phyloP scores from a whole-genome alignment of 805 yeast species.

The Phaffomyces antillensis region DNA sequence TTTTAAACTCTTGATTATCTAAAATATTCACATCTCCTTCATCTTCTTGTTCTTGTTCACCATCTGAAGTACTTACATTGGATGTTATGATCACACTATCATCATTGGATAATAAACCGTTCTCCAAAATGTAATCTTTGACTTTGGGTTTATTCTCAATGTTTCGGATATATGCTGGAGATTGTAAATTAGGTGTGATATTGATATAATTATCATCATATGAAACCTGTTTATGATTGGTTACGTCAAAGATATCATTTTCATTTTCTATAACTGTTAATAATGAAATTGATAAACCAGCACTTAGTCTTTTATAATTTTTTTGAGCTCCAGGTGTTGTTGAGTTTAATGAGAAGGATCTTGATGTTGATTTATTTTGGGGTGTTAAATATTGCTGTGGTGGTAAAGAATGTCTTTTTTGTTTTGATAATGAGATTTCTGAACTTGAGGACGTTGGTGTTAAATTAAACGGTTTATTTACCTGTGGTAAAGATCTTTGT shows the following conservation, averaged over 20 bases:
- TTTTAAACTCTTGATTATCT: constrained; percentile 14
- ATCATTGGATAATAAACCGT: constrained; percentile 18
- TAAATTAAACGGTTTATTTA: constrained; percentile 10
- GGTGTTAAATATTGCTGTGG: constrained; percentile 7
- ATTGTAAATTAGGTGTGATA: constrained; percentile 4
- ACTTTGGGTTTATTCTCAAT: neutral
- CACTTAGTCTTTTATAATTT: constrained; percentile 20
- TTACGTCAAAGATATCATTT: neutral
- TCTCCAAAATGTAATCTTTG: constrained; percentile 14
- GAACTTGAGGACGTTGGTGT: neutral
- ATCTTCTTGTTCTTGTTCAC: neutral
- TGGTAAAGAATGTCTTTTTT: constrained; percentile 20
- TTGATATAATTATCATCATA: constrained; percentile 19
- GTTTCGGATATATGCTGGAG: constrained; percentile 4
- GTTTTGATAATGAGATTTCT: constrained; percentile 5
- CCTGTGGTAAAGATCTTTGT: constrained; percentile 2
- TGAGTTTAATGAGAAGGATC: constrained; percentile 1
- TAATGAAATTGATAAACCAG: constrained; percentile 23
- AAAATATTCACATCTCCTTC: constrained; percentile 2
- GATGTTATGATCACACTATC: constrained; percentile 19
- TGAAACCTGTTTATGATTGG: constrained; percentile 8
- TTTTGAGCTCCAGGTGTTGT: constrained; percentile 4
- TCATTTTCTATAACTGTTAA: constrained; percentile 23
- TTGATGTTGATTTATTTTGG: constrained; percentile 2
- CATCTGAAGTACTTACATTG: constrained; percentile 4